A percentile compares a stretch with the other conserved stretches of the same genome.
These are phyloP conservation scores for Colletotrichum lindemuthianum DNA, from an alignment of 2,329 filamentous ascomycete genomes.

Conservation along the genomic window DNA sequence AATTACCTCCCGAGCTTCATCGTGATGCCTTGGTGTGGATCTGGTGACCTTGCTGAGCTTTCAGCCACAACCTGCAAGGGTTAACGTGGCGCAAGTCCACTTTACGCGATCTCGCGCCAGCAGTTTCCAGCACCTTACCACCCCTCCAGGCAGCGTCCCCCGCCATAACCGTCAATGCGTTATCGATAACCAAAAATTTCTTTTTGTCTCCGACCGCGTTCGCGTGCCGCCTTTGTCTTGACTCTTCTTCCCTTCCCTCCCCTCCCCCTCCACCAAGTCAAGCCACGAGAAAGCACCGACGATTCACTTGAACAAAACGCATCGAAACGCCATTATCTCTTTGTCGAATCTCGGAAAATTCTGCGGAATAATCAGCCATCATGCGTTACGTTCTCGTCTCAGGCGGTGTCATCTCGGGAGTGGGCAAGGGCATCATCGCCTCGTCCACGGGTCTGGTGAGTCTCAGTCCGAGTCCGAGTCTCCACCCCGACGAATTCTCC, in stretches of 20 bases:
- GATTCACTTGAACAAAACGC: slow-evolving; percentile 15
- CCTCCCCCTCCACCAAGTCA: slow-evolving; percentile 32
- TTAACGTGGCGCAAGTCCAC: slow-evolving; percentile 3
- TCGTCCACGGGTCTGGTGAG: slow-evolving; percentile 72
- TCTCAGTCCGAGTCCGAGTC: neutral
- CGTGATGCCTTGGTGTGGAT: neutral
- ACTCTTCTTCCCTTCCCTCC: slow-evolving; percentile 33
- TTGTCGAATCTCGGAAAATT: slow-evolving; percentile 1
- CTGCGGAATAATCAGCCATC: slow-evolving; percentile 8
- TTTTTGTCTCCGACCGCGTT: slow-evolving; percentile 35
- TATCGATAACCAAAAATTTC: slow-evolving; percentile 37
- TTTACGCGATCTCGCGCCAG: slow-evolving; percentile 7
- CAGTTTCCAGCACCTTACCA: too few relatives aligned
- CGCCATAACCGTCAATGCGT: slow-evolving; percentile 21
- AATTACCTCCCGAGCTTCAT: too few relatives aligned
- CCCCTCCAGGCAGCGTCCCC: neutral
- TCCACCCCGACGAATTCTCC: slow-evolving; percentile 34
- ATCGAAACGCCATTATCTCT: slow-evolving; percentile 1
- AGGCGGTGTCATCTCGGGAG: slow-evolving; percentile 65
- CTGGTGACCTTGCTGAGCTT: neutral
- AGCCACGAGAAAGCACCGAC: slow-evolving; percentile 22
- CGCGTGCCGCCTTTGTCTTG: slow-evolving; percentile 32
- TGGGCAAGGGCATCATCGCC: slow-evolving; percentile 71
- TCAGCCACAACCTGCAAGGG: neutral
- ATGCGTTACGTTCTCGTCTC: slow-evolving; percentile 45